Conservation (phyloP, 176 grass and related monocot genomes). For the Ensete ventricosum region DNA sequence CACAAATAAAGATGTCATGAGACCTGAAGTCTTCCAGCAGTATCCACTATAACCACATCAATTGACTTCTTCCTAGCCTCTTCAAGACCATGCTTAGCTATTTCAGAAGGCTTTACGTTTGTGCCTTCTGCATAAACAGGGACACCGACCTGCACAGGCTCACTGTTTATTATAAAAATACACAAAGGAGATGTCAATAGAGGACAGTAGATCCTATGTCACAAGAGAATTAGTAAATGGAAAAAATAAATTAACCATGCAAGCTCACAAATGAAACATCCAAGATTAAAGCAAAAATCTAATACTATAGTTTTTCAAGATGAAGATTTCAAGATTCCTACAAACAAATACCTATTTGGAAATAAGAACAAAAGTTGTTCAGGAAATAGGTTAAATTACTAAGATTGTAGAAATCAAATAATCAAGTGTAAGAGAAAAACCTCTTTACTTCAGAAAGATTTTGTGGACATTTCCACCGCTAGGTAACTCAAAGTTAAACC, state of each 20-base stretch:
- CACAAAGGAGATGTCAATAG: neutral
- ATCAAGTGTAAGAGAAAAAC: no score
- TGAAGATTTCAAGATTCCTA: no score
- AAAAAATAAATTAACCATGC: neutral
- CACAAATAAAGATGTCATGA: slow-evolving; percentile 10
- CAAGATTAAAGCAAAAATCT: neutral
- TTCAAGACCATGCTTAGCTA: slow-evolving; percentile 71
- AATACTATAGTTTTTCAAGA: neutral
- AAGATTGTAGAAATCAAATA: no score
- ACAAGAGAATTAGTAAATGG: neutral
- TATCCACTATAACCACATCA: slow-evolving; percentile 83
- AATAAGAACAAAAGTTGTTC: no score
- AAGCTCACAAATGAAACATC: neutral
- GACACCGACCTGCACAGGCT: slow-evolving; percentile 43
- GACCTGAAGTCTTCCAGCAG: slow-evolving; percentile 92
- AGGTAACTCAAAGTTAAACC: neutral
- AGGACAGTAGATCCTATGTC: neutral
- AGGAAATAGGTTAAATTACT: no score
- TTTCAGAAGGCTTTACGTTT: slow-evolving; percentile 64
- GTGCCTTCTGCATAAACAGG: slow-evolving; percentile 83
- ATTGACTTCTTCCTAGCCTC: slow-evolving; percentile 73
- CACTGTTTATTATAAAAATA: neutral
- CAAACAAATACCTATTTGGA: no score
- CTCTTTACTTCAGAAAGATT: no score
- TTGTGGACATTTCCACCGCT: neutral